These are phyloP conservation scores for Zymoseptoria ardabiliae DNA, from an alignment of 2,329 filamentous ascomycete species.

Conservation along the genomic window DNA sequence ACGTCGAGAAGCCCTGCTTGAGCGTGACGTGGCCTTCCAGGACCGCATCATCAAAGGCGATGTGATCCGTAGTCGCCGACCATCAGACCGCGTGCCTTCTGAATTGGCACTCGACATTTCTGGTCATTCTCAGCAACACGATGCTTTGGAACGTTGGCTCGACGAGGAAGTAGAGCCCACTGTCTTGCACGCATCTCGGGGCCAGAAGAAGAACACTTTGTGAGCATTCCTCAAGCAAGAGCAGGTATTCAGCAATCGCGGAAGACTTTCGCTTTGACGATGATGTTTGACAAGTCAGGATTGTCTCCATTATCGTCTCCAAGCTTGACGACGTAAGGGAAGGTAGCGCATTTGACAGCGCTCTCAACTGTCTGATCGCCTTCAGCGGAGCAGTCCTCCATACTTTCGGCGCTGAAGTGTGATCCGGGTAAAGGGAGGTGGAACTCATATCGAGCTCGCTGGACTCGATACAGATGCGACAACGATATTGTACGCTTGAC, in stretches of 20 bases:
- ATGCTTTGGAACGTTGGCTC: neutral
- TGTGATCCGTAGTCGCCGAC: constrained; percentile 13
- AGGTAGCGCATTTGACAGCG: constrained; percentile 56
- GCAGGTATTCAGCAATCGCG: constrained; percentile 31
- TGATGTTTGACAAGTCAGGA: constrained; percentile 54
- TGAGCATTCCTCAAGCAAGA: neutral
- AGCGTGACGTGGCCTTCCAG: constrained; percentile 11
- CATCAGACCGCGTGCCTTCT: constrained; percentile 6
- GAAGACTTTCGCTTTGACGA: constrained; percentile 59
- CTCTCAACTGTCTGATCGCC: constrained; percentile 50
- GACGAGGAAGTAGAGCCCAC: constrained; percentile 3
- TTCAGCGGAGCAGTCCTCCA: constrained; percentile 58
- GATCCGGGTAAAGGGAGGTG: constrained; percentile 19
- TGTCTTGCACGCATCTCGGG: neutral
- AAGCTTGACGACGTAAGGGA: constrained; percentile 57
- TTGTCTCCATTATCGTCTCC: constrained; percentile 59
- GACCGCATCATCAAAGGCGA: constrained; percentile 14
- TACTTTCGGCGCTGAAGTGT: constrained; percentile 50
- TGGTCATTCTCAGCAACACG: neutral
- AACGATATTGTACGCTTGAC: constrained; percentile 23
- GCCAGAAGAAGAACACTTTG: constrained; percentile 1
- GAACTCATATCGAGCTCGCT: constrained; percentile 28
- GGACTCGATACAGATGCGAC: constrained; percentile 26
- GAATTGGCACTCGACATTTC: neutral
- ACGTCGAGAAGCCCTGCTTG: constrained; percentile 14